These are phyloP conservation scores for Cicer arietinum DNA, from an alignment of 306 rosid genomes.

Conservation along the genomic window DNA sequence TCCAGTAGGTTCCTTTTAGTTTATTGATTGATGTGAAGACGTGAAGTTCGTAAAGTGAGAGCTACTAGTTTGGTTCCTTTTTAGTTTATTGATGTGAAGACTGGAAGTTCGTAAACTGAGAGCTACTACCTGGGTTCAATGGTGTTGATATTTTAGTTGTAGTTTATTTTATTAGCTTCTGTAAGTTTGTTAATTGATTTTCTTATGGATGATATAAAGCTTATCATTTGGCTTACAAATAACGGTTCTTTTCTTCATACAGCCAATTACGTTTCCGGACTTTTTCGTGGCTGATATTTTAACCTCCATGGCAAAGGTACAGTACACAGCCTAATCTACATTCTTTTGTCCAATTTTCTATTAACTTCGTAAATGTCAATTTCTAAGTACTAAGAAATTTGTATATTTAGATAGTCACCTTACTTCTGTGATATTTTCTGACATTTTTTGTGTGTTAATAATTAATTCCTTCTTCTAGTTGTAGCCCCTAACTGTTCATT, in stretches of 20 bases:
- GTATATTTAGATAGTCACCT: conserved; percentile 31
- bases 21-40: background rate
- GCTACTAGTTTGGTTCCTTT: conserved; percentile 33
- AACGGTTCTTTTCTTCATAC: conserved; percentile 50
- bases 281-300: conserved; percentile 96
- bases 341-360: conserved; percentile 32
- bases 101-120: background rate
- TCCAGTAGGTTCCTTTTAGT: conserved; percentile 24
- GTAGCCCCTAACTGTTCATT: conserved; percentile 48
- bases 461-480: conserved; percentile 6
- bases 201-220: conserved; percentile 24
- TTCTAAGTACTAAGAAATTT: conserved; percentile 30
- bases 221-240: conserved; percentile 37
- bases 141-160: conserved; percentile 34
- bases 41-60: conserved; percentile 11
- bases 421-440: conserved; percentile 34
- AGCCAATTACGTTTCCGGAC: conserved; percentile 96
- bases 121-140: conserved; percentile 30
- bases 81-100: conserved; percentile 5
- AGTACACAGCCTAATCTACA: conserved; percentile 30
- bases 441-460: conserved; percentile 9
- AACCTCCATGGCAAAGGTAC: conserved; percentile 98
- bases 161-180: conserved; percentile 32
- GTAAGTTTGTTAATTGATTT: conserved; percentile 35
- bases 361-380: conserved; percentile 5